phyloP scores from a whole-genome alignment of 352 stramenopile genomes.

The Pythium monospermum region DNA sequence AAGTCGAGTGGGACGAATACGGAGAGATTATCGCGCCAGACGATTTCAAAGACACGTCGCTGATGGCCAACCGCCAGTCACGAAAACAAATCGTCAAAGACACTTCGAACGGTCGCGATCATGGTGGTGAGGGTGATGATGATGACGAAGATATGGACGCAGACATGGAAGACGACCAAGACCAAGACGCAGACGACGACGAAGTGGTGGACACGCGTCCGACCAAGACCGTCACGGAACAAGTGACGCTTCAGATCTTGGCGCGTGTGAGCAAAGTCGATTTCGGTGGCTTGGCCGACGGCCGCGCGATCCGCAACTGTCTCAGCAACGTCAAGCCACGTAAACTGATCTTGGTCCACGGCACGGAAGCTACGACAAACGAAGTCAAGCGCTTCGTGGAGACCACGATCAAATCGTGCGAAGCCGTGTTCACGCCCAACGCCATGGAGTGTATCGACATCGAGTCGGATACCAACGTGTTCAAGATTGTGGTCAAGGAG shows the following conservation, averaged over 20 bases:
- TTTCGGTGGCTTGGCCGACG: slow-evolving; percentile 81
- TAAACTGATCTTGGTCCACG: slow-evolving; percentile 85
- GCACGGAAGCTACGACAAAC: slow-evolving; percentile 71
- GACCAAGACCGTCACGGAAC: slow-evolving; percentile 75
- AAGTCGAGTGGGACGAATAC: slow-evolving; percentile 89
- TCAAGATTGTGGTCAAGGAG: slow-evolving; percentile 86
- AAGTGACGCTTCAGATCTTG: slow-evolving; percentile 65
- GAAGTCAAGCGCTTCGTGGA: slow-evolving; percentile 85
- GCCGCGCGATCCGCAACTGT: slow-evolving; percentile 84
- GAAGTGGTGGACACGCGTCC: slow-evolving; percentile 54
- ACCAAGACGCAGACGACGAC: slow-evolving; percentile 37
- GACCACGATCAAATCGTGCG: slow-evolving; percentile 73
- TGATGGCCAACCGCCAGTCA: slow-evolving; percentile 55
- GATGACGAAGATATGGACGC: too few species aligned
- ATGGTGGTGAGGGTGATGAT: too few species aligned
- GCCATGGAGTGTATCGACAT: slow-evolving; percentile 89
- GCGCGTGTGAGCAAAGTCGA: slow-evolving; percentile 78
- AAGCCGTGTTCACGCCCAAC: slow-evolving; percentile 83
- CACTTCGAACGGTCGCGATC: too few species aligned
- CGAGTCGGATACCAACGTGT: slow-evolving; percentile 87
- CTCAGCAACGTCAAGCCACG: slow-evolving; percentile 86
- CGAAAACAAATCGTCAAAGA: slow-evolving; percentile 60
- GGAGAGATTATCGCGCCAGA: slow-evolving; percentile 85
- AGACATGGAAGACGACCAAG: slow-evolving; percentile 66
- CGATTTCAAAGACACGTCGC: slow-evolving; percentile 74